A percentile compares a stretch with the other conserved stretches of the same genome.
Evolutionary conservation across 148 eudicot genomes (phyloP).

Genomic region (Drosera capensis): DNA sequence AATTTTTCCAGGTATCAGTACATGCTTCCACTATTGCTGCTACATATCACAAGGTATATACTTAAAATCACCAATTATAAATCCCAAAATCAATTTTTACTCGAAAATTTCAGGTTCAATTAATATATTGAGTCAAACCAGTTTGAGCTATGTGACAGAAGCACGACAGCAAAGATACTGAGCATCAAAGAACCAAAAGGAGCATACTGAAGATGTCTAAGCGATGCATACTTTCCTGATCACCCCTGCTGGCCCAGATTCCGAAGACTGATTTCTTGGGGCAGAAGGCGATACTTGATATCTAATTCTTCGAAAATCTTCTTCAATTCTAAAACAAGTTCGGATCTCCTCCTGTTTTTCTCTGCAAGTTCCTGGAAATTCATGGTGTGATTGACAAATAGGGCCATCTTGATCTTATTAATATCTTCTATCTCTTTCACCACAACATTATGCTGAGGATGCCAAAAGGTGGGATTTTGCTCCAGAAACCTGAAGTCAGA

Average conservation of each 20-base stretch:
- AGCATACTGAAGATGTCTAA: too few species aligned
- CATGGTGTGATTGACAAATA: slow-evolving; percentile 29
- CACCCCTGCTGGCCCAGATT: background rate
- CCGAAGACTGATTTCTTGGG: slow-evolving; percentile 2
- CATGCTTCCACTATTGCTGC: too few species aligned
- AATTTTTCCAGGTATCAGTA: too few species aligned
- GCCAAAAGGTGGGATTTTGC: slow-evolving; percentile 23
- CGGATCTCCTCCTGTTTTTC: slow-evolving; percentile 19
- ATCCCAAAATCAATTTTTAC: too few species aligned
- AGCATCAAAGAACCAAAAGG: too few species aligned
- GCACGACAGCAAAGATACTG: too few species aligned
- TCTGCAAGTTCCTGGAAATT: slow-evolving; percentile 24
- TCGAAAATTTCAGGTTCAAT: too few species aligned
- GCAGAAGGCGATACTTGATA: slow-evolving; percentile 10
- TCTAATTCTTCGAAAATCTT: slow-evolving; percentile 4
- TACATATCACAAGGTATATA: too few species aligned
- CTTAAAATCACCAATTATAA: too few species aligned
- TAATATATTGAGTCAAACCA: too few species aligned
- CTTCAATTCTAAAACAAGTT: slow-evolving; percentile 15
- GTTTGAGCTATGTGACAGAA: too few species aligned
- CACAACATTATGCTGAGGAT: slow-evolving; percentile 24
- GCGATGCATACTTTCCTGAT: too few species aligned
- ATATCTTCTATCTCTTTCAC: slow-evolving; percentile 27
- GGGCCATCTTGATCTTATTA: slow-evolving; percentile 27
- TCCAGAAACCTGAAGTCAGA: slow-evolving; percentile 42